Evolutionary conservation across 2,329 filamentous ascomycete genomes (phyloP).

Genomic region (Aureobasidium sp.): DNA sequence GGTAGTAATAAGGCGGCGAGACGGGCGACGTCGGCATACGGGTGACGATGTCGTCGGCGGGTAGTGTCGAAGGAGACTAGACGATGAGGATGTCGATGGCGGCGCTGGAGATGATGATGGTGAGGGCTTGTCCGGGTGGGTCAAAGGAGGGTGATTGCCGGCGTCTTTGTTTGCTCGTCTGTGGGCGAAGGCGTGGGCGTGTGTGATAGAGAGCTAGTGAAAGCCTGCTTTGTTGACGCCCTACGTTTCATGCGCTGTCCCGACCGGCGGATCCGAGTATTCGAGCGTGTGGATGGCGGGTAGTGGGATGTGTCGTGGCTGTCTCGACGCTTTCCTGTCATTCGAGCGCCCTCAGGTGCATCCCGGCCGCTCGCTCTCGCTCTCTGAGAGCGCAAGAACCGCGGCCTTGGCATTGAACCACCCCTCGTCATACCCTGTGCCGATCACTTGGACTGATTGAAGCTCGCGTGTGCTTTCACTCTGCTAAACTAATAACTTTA

Average conservation of each 20-base stretch:
- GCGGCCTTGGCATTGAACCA: neutral
- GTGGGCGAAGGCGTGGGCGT: neutral
- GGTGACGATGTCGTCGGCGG: neutral
- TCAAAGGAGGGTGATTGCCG: conserved; percentile 4
- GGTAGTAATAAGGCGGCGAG: conserved; percentile 36
- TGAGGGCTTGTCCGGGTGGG: neutral
- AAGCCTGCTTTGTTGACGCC: conserved; percentile 9
- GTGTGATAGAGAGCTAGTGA: neutral
- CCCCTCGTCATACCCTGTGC: neutral
- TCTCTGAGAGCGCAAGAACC: neutral
- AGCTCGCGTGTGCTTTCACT: neutral
- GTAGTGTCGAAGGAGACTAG: neutral
- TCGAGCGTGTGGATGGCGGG: conserved; percentile 1
- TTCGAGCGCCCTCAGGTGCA: neutral
- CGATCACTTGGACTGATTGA: neutral
- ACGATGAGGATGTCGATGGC: neutral
- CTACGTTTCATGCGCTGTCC: conserved; percentile 8
- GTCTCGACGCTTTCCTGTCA: conserved; percentile 1
- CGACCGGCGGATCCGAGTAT: conserved; percentile 7
- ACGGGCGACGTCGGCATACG: conserved; percentile 30
- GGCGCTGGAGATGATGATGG: neutral
- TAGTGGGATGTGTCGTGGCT: neutral
- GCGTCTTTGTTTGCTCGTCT: conserved; percentile 8
- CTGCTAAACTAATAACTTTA: no score
- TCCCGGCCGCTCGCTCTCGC: neutral